Conservation (phyloP, 352 stramenopile species). For the Globisporangium carolinianum region DNA sequence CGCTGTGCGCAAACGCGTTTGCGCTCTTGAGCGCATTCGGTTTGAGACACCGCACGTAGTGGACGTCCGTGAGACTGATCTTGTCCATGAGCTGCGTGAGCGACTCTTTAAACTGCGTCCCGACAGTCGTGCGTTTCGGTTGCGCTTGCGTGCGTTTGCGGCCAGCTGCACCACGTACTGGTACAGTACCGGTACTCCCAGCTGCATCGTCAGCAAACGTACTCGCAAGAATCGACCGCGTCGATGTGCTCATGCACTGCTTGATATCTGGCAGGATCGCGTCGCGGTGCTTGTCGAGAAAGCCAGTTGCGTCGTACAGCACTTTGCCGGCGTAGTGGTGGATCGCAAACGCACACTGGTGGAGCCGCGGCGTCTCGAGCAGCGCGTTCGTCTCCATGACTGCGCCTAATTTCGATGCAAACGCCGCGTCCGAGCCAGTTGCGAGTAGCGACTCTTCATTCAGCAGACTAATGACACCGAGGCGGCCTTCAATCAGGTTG, state of each 20-base stretch:
- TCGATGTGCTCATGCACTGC: constrained; percentile 74
- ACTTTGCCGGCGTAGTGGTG: constrained; percentile 86
- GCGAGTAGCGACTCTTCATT: constrained; percentile 87
- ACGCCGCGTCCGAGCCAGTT: constrained; percentile 80
- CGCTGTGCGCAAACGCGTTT: constrained; percentile 55
- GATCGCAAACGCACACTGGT: constrained; percentile 80
- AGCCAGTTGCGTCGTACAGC: constrained; percentile 74
- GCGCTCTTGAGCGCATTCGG: constrained; percentile 74
- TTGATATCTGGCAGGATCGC: constrained; percentile 82
- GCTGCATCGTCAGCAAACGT: constrained; percentile 50
- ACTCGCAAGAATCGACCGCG: constrained; percentile 51
- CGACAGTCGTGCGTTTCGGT: constrained; percentile 65
- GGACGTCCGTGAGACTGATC: constrained; percentile 77
- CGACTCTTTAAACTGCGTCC: constrained; percentile 84
- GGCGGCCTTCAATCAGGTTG: constrained; percentile 84
- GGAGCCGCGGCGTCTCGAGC: constrained; percentile 75
- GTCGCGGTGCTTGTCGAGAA: constrained; percentile 83
- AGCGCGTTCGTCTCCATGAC: constrained; percentile 86
- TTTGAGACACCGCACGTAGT: constrained; percentile 85
- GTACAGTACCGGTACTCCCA: constrained; percentile 2
- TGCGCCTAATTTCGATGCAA: constrained; percentile 81
- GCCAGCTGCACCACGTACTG: constrained; percentile 9
- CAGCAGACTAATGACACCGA: constrained; percentile 86
- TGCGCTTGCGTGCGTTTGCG: constrained; percentile 47
- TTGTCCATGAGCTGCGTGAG: constrained; percentile 81